These are phyloP conservation scores for Ceriops tagal DNA, from an alignment of 345 rosid genomes.

Conservation along the genomic window DNA sequence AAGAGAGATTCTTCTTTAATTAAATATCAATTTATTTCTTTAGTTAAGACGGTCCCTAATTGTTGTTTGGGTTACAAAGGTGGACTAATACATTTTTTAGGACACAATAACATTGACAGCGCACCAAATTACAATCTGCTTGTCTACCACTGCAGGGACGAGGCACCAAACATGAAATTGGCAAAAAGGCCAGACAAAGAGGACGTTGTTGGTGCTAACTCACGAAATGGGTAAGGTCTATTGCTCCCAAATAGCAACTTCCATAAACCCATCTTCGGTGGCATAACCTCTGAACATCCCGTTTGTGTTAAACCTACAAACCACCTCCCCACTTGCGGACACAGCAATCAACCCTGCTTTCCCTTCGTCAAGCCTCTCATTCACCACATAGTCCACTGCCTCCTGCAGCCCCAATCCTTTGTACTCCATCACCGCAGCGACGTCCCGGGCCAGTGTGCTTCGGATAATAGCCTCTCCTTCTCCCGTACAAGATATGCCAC, in stretches of 20 bases:
- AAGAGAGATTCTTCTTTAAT: too few relatives aligned
- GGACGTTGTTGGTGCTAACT: too few relatives aligned
- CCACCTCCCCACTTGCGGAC: slow-evolving; percentile 78
- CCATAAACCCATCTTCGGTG: slow-evolving; percentile 85
- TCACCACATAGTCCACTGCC: slow-evolving; percentile 77
- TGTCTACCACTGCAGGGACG: background rate
- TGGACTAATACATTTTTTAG: background rate
- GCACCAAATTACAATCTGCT: background rate
- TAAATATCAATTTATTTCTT: too few relatives aligned
- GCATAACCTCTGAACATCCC: slow-evolving; percentile 96
- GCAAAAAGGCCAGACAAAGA: background rate
- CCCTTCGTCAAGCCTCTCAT: slow-evolving; percentile 71
- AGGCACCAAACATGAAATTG: background rate
- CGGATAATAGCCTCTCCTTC: slow-evolving; percentile 97
- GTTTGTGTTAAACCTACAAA: slow-evolving; percentile 66
- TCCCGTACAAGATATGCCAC: slow-evolving; percentile 89
- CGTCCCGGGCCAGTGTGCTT: slow-evolving; percentile 79
- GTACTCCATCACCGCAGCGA: slow-evolving; percentile 97
- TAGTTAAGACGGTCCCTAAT: too few relatives aligned
- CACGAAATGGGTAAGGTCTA: background rate
- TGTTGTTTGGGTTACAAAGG: too few relatives aligned
- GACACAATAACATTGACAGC: background rate
- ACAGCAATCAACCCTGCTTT: slow-evolving; percentile 89
- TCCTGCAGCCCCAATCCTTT: slow-evolving; percentile 71
- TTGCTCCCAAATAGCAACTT: slow-evolving; percentile 67